phyloP scores from a whole-genome alignment of 768 basidiomycete genomes.

The Serendipita sp. region DNA sequence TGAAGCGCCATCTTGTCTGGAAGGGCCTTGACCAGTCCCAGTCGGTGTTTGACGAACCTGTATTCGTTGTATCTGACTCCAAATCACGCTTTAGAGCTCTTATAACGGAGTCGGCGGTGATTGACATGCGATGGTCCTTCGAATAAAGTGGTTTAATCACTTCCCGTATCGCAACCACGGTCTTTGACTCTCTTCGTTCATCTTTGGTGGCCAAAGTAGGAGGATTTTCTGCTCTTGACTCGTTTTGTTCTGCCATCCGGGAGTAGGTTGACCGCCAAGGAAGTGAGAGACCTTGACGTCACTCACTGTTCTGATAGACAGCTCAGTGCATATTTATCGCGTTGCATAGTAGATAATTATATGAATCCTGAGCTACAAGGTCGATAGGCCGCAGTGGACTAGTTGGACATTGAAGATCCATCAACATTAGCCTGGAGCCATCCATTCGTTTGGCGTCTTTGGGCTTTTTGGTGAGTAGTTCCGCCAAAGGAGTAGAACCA shows the following conservation, averaged over 20 bases:
- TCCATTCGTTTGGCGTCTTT: no score
- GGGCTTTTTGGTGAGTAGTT: no score
- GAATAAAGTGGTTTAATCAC: not conserved
- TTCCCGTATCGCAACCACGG: not conserved
- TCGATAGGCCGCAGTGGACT: no score
- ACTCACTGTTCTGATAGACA: no score
- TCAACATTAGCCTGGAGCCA: no score
- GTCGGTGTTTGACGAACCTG: not conserved
- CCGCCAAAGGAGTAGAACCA: no score
- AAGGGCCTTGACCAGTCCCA: not conserved
- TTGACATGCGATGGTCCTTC: not conserved
- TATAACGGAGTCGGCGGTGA: not conserved
- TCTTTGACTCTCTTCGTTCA: not conserved
- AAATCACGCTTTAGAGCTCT: not conserved
- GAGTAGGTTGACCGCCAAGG: not conserved
- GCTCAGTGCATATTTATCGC: no score
- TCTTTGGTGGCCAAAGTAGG: not conserved
- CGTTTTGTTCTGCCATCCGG: conserved; percentile 3
- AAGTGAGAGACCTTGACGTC: no score
- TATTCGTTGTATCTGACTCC: not conserved
- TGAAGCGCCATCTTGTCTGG: not conserved
- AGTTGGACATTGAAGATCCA: no score
- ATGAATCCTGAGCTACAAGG: no score
- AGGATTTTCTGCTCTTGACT: not conserved
- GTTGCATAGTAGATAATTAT: no score